Base-by-base conservation (phyloP, 345 rosid genomes). In the Ceriops decandra region DNA sequence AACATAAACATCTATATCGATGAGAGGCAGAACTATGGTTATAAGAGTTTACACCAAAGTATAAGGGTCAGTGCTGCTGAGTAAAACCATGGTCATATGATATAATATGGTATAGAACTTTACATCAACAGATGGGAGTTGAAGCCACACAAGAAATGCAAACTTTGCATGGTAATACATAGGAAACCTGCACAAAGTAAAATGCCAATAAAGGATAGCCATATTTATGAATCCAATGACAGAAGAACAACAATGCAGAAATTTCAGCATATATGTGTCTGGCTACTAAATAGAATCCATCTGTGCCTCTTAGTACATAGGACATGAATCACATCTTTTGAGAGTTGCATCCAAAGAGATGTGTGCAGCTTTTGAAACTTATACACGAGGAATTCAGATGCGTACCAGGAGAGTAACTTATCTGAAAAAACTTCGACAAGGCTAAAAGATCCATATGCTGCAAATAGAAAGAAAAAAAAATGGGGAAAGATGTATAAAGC, bases 121-220 rank as follows among this genome's bases (percentile, higher is more conserved):
- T 73, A 85, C 87, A 17, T 76, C 72, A 26, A 53, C 17, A 58
- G 78, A 67, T 31, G 86, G 87, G 60, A 80, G 85, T 70, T 86
- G 85, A 73, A 86, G 87, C 90, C 87, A 88, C 36, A 86, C 87
- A 33, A 88, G 90, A 77, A 88, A 86, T 7, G 90, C 91, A 76
- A 88, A 86, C 72, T 90, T 90, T 64, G 72, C 65, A 74, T 85
- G 89, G 77, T 88, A 86, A 71, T 88, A 88, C 56, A 86, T 66
- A 0, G 96, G 88, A 76, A 82, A 71, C 96, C 92, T 86, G 80
- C 58, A 71, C 33, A 58, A 20, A 53, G 16, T 6, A 27, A 56
- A 70, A 59, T 15, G 32, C 53, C 26, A 11, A 52, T 68, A 21
- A 68, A 27, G 62, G 20, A 21, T 19, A 57, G 30, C 16, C 24